Percentiles rank a stretch among this genome's conserved stretches.
These are phyloP conservation scores for Mycena vulgaris DNA, from an alignment of 768 basidiomycete species.

Conservation along the genomic window DNA sequence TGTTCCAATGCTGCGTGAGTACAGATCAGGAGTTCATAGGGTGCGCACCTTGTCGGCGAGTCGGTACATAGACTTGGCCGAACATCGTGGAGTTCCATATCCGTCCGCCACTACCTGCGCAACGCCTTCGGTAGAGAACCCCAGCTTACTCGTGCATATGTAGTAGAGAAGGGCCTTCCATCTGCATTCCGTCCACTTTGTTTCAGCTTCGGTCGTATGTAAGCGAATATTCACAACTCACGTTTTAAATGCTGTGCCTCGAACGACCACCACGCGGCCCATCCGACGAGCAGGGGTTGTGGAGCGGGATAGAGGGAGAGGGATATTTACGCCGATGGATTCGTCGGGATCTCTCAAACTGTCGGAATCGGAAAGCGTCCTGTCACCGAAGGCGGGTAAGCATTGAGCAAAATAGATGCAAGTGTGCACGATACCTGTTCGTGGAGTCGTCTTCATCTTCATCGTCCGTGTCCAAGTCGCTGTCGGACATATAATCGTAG, in stretches of 20 bases:
- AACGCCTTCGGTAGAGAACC: conserved; percentile 40
- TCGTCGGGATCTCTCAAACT: neutral
- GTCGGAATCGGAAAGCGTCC: too few relatives aligned
- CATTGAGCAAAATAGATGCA: too few relatives aligned
- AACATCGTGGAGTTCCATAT: conserved; percentile 44
- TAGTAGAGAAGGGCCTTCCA: conserved; percentile 58
- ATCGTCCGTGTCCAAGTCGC: conserved; percentile 35
- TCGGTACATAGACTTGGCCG: conserved; percentile 62
- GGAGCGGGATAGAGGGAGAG: neutral
- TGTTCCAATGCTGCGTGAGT: neutral
- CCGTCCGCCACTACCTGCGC: conserved; percentile 29
- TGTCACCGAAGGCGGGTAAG: too few relatives aligned
- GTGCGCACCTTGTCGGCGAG: conserved; percentile 54
- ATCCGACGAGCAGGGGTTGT: neutral
- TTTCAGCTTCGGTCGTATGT: too few relatives aligned
- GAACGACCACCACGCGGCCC: conserved; percentile 33
- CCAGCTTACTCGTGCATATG: conserved; percentile 55
- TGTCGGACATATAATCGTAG: conserved; percentile 42
- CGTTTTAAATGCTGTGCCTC: conserved; percentile 41
- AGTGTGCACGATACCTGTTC: too few relatives aligned
- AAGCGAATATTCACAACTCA: conserved; percentile 5
- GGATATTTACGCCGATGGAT: too few relatives aligned
- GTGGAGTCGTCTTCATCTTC: neutral
- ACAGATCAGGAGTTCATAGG: neutral
- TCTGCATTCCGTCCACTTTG: conserved; percentile 37